Base-by-base conservation (phyloP, 2,329 filamentous ascomycete genomes). In the Calonectria pteridis region DNA sequence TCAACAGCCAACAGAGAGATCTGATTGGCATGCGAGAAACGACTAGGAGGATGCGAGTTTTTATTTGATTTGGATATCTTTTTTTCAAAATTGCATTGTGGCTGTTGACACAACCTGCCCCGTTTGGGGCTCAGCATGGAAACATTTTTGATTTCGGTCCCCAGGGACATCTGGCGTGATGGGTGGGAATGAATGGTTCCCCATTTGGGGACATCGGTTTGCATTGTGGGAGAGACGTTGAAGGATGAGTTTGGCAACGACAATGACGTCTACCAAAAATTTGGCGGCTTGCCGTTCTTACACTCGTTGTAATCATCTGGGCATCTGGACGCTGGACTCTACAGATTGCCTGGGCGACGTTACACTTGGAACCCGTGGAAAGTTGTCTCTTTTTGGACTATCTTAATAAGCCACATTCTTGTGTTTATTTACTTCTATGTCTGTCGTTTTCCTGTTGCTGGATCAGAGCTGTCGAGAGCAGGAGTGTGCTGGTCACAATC, bases 261-360 rank as follows among this genome's bases (percentile, higher is more conserved):
- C 79, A 76, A 78, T 66, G 75, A 80, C 75, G 75, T 75, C 72
- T 51, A 77, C 72, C 71, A 58, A 43, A 77, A 72, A 69, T 37
- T 74, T 78, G 81, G 81, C 73, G 76, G 83, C 82, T 82, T 85
- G 82, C 81, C 78, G 79, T 88, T 87, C 84, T 86, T 88, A 89
- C 87, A 82, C 84, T 88, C 87, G 86, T 90, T 89, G 86, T 88
- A 88, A 88, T 88, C 83, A 75, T 81, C 81, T 78, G 76, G 81
- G 82, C 80, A 79, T 82, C 79, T 81, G 81, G 81, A 77, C 83
- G 81, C 86, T 83, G 84, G 79, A 81, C 82, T 81, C 73, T 71
- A 81, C 80, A 76, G 83, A 80, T 80, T 77, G 79, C 76, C 73
- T 73, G 79, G 78, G 81, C 74, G 79, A 81, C 77, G 71, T 67